Conservation (phyloP, 805 yeast genomes). For the Metschnikowia orientalis region DNA sequence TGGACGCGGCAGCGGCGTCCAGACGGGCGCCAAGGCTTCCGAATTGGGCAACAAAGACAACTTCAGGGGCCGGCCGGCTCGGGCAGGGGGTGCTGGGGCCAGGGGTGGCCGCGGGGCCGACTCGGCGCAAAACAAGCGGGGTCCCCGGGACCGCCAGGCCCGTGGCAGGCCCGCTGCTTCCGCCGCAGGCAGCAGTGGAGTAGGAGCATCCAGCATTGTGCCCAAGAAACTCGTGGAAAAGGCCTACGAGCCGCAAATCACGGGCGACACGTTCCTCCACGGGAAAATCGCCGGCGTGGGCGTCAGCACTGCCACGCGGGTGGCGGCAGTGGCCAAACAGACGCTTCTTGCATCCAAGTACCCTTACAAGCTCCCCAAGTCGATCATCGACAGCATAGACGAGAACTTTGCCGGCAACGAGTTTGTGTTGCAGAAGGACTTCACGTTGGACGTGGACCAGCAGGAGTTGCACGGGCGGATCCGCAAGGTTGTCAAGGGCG, state of each 20-base stretch:
- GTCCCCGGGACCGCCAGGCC: too few relatives aligned
- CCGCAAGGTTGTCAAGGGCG: constrained; percentile 32
- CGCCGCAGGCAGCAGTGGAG: too few relatives aligned
- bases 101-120: too few relatives aligned
- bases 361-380: constrained; percentile 37
- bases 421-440: constrained; percentile 32
- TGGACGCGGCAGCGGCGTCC: too few relatives aligned
- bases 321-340: constrained; percentile 39
- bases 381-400: constrained; percentile 25
- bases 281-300: constrained; percentile 28
- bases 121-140: too few relatives aligned
- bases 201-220: constrained; percentile 9
- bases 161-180: neutral
- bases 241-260: constrained; percentile 19
- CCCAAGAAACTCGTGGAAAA: constrained; percentile 14
- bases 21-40: too few relatives aligned
- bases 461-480: constrained; percentile 23
- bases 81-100: too few relatives aligned
- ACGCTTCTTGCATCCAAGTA: constrained; percentile 35
- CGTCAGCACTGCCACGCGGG: constrained; percentile 26
- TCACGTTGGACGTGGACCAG: constrained; percentile 20
- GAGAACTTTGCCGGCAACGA: constrained; percentile 22
- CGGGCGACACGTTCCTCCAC: constrained; percentile 31
- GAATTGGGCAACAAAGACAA: too few relatives aligned
- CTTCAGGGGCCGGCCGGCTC: too few relatives aligned